Evolutionary conservation across 2,329 filamentous ascomycete species (phyloP).

Genomic region (Scedosporium apiospermum): DNA sequence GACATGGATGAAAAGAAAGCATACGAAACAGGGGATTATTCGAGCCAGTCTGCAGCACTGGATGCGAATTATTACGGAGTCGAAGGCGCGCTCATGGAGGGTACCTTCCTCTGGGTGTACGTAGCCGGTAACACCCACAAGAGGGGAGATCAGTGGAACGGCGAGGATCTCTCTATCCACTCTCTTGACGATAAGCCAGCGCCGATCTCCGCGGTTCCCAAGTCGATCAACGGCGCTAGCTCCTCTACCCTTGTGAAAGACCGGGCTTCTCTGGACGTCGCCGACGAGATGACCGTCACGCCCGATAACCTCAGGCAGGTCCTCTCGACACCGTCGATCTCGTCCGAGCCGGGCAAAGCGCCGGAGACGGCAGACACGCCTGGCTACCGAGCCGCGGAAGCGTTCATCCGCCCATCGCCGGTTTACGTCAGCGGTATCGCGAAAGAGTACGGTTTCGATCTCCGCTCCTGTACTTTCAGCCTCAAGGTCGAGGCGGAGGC

Average conservation of each 20-base stretch:
- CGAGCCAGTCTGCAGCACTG: constrained; percentile 82
- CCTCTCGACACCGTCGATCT: constrained; percentile 58
- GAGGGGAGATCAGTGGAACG: constrained; percentile 93
- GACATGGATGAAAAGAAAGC: constrained; percentile 97
- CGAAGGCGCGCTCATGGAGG: constrained; percentile 74
- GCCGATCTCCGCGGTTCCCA: constrained; percentile 37
- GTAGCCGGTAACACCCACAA: constrained; percentile 73
- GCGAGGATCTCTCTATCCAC: constrained; percentile 87
- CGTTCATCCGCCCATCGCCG: constrained; percentile 80
- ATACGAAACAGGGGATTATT: constrained; percentile 92
- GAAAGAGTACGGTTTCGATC: constrained; percentile 67
- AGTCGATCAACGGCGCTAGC: constrained; percentile 10
- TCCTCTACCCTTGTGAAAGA: constrained; percentile 8
- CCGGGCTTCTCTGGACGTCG: constrained; percentile 24
- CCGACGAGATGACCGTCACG: constrained; percentile 52
- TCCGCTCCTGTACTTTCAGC: constrained; percentile 68
- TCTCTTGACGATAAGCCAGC: constrained; percentile 70
- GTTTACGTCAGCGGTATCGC: constrained; percentile 66
- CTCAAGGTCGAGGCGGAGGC: constrained; percentile 54
- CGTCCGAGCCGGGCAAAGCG: constrained; percentile 43
- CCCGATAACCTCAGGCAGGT: constrained; percentile 68
- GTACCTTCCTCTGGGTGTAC: constrained; percentile 87
- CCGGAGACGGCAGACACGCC: constrained; percentile 52
- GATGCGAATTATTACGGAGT: constrained; percentile 94
- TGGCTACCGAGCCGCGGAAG: constrained; percentile 84